These are phyloP conservation scores for Candida golubevii DNA, from an alignment of 805 yeast species.

Conservation along the genomic window DNA sequence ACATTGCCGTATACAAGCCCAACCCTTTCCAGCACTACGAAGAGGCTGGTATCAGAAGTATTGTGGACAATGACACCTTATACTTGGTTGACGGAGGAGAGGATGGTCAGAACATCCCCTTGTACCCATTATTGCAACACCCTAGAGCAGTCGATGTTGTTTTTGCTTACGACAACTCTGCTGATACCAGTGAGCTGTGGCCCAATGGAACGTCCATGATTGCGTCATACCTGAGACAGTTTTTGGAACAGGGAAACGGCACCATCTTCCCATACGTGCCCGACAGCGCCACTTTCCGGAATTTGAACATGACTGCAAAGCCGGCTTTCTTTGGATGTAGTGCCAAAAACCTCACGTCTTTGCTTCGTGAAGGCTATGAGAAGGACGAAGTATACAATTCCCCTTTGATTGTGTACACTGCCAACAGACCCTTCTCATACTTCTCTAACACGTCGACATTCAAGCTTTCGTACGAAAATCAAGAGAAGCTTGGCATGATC, in stretches of 20 bases:
- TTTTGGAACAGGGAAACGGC: slow-evolving; percentile 22
- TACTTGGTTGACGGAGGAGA: slow-evolving; percentile 42
- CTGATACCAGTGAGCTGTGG: slow-evolving; percentile 34
- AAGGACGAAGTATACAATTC: slow-evolving; percentile 11
- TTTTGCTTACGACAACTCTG: slow-evolving; percentile 38
- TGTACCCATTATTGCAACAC: slow-evolving; percentile 37
- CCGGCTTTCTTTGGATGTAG: slow-evolving; percentile 29
- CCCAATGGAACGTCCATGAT: slow-evolving; percentile 41
- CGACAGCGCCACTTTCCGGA: slow-evolving; percentile 17
- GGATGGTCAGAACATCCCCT: slow-evolving; percentile 40
- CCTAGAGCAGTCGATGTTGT: slow-evolving; percentile 36
- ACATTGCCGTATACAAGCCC: slow-evolving; percentile 38
- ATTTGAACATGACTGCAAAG: slow-evolving; percentile 19
- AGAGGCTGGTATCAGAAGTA: slow-evolving; percentile 17
- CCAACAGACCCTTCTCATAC: slow-evolving; percentile 28
- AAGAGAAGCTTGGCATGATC: slow-evolving; percentile 23
- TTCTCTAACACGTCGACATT: slow-evolving; percentile 27
- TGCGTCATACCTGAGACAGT: slow-evolving; percentile 31
- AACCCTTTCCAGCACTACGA: slow-evolving; percentile 33
- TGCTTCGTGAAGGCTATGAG: slow-evolving; percentile 16
- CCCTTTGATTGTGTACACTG: slow-evolving; percentile 29
- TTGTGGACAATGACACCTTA: slow-evolving; percentile 27
- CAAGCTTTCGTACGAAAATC: slow-evolving; percentile 23
- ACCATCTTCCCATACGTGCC: slow-evolving; percentile 28
- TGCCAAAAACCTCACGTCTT: slow-evolving; percentile 20